Conservation (phyloP, 106 monocot species). For the Triglochin maritima region DNA sequence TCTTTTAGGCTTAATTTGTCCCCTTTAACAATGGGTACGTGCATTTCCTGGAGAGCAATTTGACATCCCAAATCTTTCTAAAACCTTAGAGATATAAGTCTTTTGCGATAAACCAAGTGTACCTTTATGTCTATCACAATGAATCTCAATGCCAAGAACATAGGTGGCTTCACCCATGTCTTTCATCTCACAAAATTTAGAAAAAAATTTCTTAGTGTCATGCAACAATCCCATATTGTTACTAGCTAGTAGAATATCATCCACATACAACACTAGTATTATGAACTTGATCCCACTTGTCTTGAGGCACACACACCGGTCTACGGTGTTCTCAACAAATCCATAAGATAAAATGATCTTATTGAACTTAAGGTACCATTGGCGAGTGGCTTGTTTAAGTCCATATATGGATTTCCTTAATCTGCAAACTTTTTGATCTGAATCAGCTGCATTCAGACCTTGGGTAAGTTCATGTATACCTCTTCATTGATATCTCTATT, state of each 20-base stretch:
- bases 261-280: not conserved
- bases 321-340: not conserved
- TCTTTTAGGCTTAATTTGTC: not conserved
- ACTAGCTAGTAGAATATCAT: not conserved
- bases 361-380: not conserved
- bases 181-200: not conserved
- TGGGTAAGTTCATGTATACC: not conserved
- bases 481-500: slow-evolving; percentile 3
- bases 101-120: too few relatives aligned
- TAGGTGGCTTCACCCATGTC: too few relatives aligned
- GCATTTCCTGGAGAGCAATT: not conserved
- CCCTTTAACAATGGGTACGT: not conserved
- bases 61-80: too few relatives aligned
- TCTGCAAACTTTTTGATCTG: not conserved
- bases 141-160: too few relatives aligned
- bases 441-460: not conserved
- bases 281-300: not conserved
- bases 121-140: too few relatives aligned
- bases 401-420: not conserved
- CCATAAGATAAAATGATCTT: not conserved
- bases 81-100: too few relatives aligned
- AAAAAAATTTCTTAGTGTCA: not conserved
- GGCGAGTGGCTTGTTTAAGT: not conserved
- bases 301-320: not conserved
- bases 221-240: not conserved